Evolutionary conservation across 306 rosid species (phyloP).

Genomic region (Quercus berberidifolia): DNA sequence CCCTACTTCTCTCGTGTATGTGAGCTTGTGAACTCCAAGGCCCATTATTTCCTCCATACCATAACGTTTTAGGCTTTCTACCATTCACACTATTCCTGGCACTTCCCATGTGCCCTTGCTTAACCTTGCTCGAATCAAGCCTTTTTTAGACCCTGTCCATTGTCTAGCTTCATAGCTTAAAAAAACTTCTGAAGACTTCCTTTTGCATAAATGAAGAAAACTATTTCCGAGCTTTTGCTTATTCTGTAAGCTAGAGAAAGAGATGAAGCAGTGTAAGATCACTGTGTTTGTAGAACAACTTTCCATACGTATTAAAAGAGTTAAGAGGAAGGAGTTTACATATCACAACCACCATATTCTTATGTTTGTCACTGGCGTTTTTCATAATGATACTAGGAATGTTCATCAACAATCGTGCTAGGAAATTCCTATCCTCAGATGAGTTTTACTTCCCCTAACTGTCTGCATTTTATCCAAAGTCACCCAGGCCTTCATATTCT

Average conservation of each 20-base stretch:
- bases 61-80: background rate
- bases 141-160: background rate
- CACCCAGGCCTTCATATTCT: background rate
- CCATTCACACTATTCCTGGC: background rate
- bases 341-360: slow-evolving; percentile 13
- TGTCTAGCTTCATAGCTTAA: background rate
- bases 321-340: slow-evolving; percentile 2
- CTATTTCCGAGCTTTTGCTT: background rate
- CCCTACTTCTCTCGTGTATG: background rate
- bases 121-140: background rate
- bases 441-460: slow-evolving; percentile 2
- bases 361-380: slow-evolving; percentile 1
- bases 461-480: background rate
- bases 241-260: background rate
- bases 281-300: slow-evolving; percentile 4
- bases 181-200: background rate
- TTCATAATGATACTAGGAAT: slow-evolving; percentile 13
- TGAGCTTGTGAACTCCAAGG: background rate
- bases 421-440: slow-evolving; percentile 10
- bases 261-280: slow-evolving; percentile 26
- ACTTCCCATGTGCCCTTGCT: background rate
- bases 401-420: slow-evolving; percentile 1
- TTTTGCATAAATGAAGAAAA: background rate
- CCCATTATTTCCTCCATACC: background rate
- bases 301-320: background rate